Evolutionary conservation across 768 basidiomycete species (phyloP).

Genomic region (Rhodocollybia butyracea): DNA sequence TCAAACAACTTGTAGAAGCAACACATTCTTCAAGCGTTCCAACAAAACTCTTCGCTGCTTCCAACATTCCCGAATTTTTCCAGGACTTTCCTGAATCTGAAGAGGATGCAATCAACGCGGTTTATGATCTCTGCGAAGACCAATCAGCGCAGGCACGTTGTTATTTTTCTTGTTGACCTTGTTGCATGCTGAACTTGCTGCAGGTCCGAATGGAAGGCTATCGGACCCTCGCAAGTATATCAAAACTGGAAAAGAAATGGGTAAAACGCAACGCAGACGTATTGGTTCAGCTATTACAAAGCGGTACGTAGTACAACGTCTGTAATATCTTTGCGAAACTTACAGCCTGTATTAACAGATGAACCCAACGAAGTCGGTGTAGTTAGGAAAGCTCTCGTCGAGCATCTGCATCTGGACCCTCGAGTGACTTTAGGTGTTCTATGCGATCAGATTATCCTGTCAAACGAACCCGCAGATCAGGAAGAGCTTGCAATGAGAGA

Average conservation of each 20-base stretch:
- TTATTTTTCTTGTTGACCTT: not conserved
- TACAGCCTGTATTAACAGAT: conserved; percentile 32
- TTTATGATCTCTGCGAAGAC: conserved; percentile 79
- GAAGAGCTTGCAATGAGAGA: conserved; percentile 57
- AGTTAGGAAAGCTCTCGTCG: conserved; percentile 55
- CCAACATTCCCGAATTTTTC: conserved; percentile 56
- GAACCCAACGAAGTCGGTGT: conserved; percentile 62
- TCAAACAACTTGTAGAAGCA: conserved; percentile 52
- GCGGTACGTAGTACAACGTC: conserved; percentile 45
- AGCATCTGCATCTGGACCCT: conserved; percentile 65
- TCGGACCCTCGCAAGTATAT: conserved; percentile 48
- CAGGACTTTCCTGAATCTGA: conserved; percentile 69
- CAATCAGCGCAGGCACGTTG: conserved; percentile 45
- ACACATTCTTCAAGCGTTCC: conserved; percentile 33
- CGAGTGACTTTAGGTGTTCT: conserved; percentile 60
- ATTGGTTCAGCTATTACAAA: conserved; percentile 70
- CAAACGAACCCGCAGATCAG: conserved; percentile 32
- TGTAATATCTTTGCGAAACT: not conserved
- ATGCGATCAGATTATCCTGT: conserved; percentile 61
- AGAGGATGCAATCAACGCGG: conserved; percentile 72
- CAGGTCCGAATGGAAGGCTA: conserved; percentile 75
- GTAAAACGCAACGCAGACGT: conserved; percentile 74
- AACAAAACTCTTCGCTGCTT: conserved; percentile 53
- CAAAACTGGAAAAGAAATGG: conserved; percentile 49
- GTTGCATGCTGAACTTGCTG: conserved; percentile 5